phyloP scores from a whole-genome alignment of 805 yeast species.

The Yarrowia phangngaensis region DNA sequence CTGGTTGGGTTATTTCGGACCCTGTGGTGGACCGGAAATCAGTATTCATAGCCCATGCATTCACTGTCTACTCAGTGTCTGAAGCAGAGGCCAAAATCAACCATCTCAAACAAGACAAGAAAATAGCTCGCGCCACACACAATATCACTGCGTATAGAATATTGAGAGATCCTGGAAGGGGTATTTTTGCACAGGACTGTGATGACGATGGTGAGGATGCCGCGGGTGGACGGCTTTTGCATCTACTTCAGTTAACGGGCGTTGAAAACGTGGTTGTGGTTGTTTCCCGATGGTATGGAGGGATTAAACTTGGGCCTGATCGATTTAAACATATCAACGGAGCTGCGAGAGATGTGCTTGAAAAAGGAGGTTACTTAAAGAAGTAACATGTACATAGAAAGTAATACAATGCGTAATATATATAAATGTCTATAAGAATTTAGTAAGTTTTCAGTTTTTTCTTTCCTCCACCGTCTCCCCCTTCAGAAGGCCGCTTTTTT shows the following conservation, averaged over 20 bases:
- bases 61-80: slow-evolving; percentile 56
- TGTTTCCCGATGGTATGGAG: slow-evolving; percentile 92
- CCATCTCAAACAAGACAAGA: slow-evolving; percentile 57
- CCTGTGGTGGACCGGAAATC: slow-evolving; percentile 81
- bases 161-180: slow-evolving; percentile 43
- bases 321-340: slow-evolving; percentile 85
- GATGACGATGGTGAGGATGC: slow-evolving; percentile 98
- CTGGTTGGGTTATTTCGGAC: slow-evolving; percentile 72
- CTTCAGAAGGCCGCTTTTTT: slow-evolving; percentile 21
- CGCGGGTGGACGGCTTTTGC: slow-evolving; percentile 84
- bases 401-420: neutral
- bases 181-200: slow-evolving; percentile 69
- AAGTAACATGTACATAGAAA: neutral
- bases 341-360: slow-evolving; percentile 78
- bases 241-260: slow-evolving; percentile 56
- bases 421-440: neutral
- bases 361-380: slow-evolving; percentile 48
- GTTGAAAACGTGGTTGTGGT: slow-evolving; percentile 81
- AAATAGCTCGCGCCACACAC: slow-evolving; percentile 65
- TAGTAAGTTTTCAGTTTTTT: slow-evolving; percentile 20
- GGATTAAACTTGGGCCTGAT: slow-evolving; percentile 86
- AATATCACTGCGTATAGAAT: slow-evolving; percentile 88
- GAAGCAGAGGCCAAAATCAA: slow-evolving; percentile 58
- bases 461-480: slow-evolving; percentile 11
- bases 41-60: slow-evolving; percentile 74